Evolutionary conservation across 2,329 filamentous ascomycete genomes (phyloP), one percentile per base, ranked within the genome.

Genomic region (Phialophora expanda): DNA sequence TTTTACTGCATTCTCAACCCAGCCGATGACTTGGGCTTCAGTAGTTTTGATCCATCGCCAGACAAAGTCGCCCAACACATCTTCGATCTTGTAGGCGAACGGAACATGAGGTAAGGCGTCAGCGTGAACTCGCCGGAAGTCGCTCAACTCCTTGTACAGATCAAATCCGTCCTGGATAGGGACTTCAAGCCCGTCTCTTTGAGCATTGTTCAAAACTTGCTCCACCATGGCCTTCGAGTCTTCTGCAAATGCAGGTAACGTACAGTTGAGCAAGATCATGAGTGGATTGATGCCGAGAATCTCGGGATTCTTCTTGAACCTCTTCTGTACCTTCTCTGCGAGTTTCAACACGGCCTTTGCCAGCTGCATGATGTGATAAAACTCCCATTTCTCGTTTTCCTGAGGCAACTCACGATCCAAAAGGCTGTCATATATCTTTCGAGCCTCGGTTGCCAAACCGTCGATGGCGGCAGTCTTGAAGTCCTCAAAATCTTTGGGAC

Each of bases 121-220:
- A 7, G 85, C 84, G 76, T 97, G 93, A 28, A 96, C 92, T 38
- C 86, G 84, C 32, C 95, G 89, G 67, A 97, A 92, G 70, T 91
- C 90, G 22, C 94, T 89, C 64, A 99, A 82, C 74, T 96, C 92
- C 73, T 87, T 90, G 80, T 99, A 99, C 20, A 99, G 81, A 71
- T 96, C 91, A 76, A 99, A 98, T 0, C 94, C 95, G 76, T 99
- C 95, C 74, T 97, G 87, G 28, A 98, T 86, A 46, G 90, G 89
- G 56, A 98, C 87, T 72, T 97, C 92, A 62, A 88, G 84, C 14
- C 86, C 88, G 60, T 85, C 87, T 38, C 87, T 85, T 70, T 90
- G 86, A 24, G 90, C 87, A 61, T 89, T 85, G 65, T 90, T 85
- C 70, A 98, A 83, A 67, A 98, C 95, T 62, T 90, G 86, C 70